Percentiles rank a stretch among this genome's conserved stretches.
These are phyloP conservation scores for Ceratobasidium theobromae DNA, from an alignment of 1,284 basidiomycete species.

Conservation along the genomic window DNA sequence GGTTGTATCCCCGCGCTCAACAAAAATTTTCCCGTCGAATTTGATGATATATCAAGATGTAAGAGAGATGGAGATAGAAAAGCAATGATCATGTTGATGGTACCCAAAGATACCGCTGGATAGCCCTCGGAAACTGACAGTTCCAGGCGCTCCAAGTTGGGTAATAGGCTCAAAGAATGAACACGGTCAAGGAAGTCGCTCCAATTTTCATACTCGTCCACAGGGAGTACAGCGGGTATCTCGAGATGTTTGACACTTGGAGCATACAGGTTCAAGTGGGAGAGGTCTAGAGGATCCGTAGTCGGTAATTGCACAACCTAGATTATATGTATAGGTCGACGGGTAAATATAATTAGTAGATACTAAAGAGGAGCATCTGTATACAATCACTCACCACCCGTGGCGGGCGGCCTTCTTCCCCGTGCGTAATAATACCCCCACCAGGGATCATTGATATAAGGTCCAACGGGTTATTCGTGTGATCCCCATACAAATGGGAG, in stretches of 20 bases:
- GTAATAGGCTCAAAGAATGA: neutral
- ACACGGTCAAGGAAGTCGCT: neutral
- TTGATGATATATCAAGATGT: neutral
- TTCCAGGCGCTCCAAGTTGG: neutral
- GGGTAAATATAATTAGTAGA: no score
- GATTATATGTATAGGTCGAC: no score
- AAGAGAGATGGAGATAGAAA: neutral
- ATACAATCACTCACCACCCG: no score
- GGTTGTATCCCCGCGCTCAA: neutral
- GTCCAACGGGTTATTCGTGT: neutral
- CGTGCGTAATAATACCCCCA: no score
- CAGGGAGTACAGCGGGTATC: neutral
- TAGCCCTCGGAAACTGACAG: neutral
- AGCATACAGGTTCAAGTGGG: neutral
- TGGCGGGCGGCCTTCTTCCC: no score
- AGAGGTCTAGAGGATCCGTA: neutral
- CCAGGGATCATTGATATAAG: neutral
- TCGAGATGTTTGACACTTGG: neutral
- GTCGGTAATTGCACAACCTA: neutral
- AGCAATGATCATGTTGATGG: neutral
- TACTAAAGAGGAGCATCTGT: no score
- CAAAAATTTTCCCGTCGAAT: neutral
- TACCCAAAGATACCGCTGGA: neutral
- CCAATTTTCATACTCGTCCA: neutral
- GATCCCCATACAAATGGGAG: neutral